Evolutionary conservation across 225 moss, liverwort and hornwort species (phyloP), one percentile per base, ranked within the genome.

Genomic region (Marchantia paleacea): DNA sequence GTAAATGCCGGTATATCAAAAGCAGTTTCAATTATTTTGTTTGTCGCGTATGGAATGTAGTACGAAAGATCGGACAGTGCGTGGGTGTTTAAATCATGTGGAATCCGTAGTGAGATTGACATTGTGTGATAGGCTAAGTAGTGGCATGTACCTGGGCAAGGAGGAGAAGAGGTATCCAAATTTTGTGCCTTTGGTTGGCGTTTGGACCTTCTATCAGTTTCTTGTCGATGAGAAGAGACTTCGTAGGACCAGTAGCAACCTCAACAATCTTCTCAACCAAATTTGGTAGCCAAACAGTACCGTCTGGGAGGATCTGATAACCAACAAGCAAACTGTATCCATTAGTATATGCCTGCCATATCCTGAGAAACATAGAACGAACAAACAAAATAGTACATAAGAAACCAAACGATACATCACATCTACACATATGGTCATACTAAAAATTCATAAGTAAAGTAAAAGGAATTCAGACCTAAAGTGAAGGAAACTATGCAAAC

Each of bases 181-280:
- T 85, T 76, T 99, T 99, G 52, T 92, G 95, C 85, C 91, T 86
- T 85, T 94, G 91, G 81, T 99, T 95, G 64, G 99, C 92, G 76
- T 99, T 92, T 51, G 95, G 99, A n/a, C 99, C 99, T 66, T 99
- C 99, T 49, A 99, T 99, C 66, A 99, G 82, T 83, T 94, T 99
- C 84, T 95, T 91, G 80, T 99, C 93, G 63, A 99, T 87, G 29
- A 90, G 68, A 68, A 99, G 85, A 52, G 99, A 95, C 55, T 89
- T 54, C 54, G 78, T 84, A 19, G 87, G 81, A 74, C 91, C 90
- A 63, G 90, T 91, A 55, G 93, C 94, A 47, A 91, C 88, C 87
- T 95, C 94, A 30, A 99, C 95, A 79, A 95, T 91, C 76, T 83
- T 89, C 87, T 94, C 99, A 55, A 99, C 99, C 76, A 99, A 69